Conservation (phyloP, 345 rosid species). For the Salix arbutifolia region DNA sequence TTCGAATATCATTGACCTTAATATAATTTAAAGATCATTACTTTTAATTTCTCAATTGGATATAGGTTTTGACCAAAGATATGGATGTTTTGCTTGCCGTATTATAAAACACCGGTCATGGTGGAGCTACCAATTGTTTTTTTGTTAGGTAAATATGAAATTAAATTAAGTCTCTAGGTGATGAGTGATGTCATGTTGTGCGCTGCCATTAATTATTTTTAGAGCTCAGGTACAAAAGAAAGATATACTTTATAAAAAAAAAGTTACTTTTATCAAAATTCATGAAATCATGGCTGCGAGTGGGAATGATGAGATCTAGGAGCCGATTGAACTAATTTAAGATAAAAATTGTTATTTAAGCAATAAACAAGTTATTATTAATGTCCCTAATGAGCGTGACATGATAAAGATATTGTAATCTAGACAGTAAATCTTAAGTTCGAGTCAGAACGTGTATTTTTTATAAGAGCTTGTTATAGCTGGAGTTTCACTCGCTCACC, state of each 20-base stretch:
- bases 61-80: background rate
- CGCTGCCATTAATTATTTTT: too few relatives aligned
- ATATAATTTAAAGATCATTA: background rate
- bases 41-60: background rate
- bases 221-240: too few relatives aligned
- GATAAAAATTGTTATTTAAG: too few relatives aligned
- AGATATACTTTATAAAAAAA: too few relatives aligned
- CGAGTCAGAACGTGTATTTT: too few relatives aligned
- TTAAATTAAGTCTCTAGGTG: background rate
- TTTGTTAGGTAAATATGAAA: background rate
- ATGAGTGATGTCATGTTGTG: too few relatives aligned
- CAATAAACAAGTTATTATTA: too few relatives aligned
- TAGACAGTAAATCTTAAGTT: accelerated
- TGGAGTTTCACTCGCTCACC: too few relatives aligned
- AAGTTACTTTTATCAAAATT: background rate
- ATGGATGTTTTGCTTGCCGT: background rate
- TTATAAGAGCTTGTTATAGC: too few relatives aligned
- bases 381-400: too few relatives aligned
- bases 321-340: too few relatives aligned
- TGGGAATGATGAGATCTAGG: background rate
- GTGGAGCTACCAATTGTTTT: background rate
- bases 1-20: background rate
- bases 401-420: too few relatives aligned
- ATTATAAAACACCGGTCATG: background rate
- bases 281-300: background rate